Evolutionary conservation across 2,329 filamentous ascomycete species (phyloP).

Genomic region (Hymenoscyphus infarciens): DNA sequence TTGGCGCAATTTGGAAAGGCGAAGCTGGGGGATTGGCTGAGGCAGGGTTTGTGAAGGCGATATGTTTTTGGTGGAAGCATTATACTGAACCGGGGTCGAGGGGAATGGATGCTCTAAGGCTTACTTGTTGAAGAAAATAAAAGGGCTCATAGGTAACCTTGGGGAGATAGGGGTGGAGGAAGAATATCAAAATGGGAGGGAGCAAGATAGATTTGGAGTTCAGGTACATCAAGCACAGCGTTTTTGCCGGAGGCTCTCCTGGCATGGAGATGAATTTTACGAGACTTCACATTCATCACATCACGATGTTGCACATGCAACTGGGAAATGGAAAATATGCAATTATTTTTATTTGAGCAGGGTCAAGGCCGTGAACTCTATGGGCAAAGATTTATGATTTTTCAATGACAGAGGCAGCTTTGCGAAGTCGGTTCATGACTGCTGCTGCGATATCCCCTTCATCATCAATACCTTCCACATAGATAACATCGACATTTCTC

Average conservation of each 20-base stretch:
- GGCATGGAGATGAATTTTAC: constrained; percentile 7
- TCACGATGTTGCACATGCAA: not conserved
- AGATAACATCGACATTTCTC: constrained; percentile 74
- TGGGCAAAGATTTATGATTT: constrained; percentile 3
- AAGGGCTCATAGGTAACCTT: too few species aligned
- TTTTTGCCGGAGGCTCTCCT: constrained; percentile 6
- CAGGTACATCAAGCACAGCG: constrained; percentile 10
- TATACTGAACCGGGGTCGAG: not conserved
- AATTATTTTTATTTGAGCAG: not conserved
- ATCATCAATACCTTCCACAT: constrained; percentile 83
- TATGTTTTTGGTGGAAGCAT: not conserved
- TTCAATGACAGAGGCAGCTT: constrained; percentile 58
- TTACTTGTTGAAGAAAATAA: too few species aligned
- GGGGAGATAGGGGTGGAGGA: not conserved
- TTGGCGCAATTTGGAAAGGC: constrained; percentile 90
- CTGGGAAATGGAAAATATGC: constrained; percentile 5
- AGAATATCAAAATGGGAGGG: constrained; percentile 3
- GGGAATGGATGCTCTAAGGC: not conserved
- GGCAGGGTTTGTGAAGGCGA: constrained; percentile 67
- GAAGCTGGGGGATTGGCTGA: constrained; percentile 85
- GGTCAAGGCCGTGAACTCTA: not conserved
- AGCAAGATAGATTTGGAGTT: constrained; percentile 14
- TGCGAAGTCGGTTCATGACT: constrained; percentile 78
- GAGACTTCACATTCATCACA: not conserved
- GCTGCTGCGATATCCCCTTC: constrained; percentile 80